phyloP scores from a whole-genome alignment of 345 rosid genomes.

The Arabidopsis thaliana region TAIR10.1 NC_003076.8:22159001-22159500 shows the following conservation, averaged over 20 bases:
- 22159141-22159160: not conserved
- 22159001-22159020: not conserved
- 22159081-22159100: not conserved
- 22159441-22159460: not conserved
- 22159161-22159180: not conserved
- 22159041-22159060: not conserved
- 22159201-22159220: not conserved
- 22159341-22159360: not conserved
- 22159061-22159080: not conserved
- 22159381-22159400: not conserved
- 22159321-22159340: not conserved
- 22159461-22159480: slow-evolving; percentile 17
- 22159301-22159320: not conserved
- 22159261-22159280: not conserved
- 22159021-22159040: not conserved
- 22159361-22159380: not conserved
- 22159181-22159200: not conserved
- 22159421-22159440: rapidly evolving
- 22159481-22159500: not conserved
- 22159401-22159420: not conserved
- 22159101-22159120: not conserved
- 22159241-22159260: not conserved
- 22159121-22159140: not conserved
- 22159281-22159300: not conserved
- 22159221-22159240: not conserved